Conservation (phyloP, 73 alveolate genomes). For the Tetrahymena thermophila region DNA sequence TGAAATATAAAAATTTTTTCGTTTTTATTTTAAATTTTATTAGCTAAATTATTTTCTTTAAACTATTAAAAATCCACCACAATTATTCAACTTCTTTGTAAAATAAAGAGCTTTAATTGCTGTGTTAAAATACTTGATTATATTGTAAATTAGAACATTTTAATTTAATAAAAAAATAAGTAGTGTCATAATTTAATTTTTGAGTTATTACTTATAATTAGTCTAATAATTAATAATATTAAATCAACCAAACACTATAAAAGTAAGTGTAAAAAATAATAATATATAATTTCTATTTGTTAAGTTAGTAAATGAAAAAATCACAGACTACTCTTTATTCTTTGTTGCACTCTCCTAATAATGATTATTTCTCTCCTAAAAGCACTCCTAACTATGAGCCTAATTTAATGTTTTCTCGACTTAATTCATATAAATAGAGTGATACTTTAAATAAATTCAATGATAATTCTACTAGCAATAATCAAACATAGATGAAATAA, state of each 20-base stretch:
- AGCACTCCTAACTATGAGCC: not conserved
- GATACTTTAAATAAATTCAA: not conserved
- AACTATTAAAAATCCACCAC: no score
- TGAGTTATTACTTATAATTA: no score
- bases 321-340: not conserved
- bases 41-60: no score
- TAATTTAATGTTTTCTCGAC: not conserved
- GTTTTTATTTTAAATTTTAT: no score
- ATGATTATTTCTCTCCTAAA: not conserved
- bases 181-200: not conserved
- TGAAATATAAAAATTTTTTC: no score
- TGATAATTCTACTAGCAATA: not conserved
- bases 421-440: not conserved
- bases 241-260: not conserved
- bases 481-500: not conserved
- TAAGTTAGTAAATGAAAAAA: not conserved
- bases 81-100: no score
- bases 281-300: no score
- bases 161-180: not conserved
- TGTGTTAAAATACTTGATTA: not conserved
- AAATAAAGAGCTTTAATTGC: no score
- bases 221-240: no score
- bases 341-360: not conserved
- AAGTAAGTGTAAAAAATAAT: no score
- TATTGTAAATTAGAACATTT: no score